A percentile compares a stretch with the other conserved stretches of the same genome.
Conservation (phyloP, 768 basidiomycete species). For the Boletus patriciae region DNA sequence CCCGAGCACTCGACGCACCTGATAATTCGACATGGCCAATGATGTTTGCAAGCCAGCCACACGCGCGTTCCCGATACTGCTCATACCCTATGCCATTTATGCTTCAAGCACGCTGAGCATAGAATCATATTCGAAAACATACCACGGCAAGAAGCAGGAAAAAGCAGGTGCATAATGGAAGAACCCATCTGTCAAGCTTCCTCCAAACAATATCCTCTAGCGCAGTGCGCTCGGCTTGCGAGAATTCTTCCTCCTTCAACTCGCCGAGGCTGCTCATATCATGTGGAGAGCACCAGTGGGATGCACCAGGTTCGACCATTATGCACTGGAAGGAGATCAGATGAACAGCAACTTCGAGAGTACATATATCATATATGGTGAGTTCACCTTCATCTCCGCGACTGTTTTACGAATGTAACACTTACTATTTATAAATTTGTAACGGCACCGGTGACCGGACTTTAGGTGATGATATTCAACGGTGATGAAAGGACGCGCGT, state of each 20-base stretch:
- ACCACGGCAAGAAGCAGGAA: constrained; percentile 52
- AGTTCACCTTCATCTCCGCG: no score
- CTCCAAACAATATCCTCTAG: constrained; percentile 45
- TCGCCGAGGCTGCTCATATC: constrained; percentile 3
- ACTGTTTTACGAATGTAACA: no score
- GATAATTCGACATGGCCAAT: constrained; percentile 33
- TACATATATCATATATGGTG: no score
- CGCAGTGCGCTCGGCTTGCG: constrained; percentile 4
- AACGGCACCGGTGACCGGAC: no score
- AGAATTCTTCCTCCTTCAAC: constrained; percentile 5
- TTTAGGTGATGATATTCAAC: no score
- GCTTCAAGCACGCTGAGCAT: not conserved
- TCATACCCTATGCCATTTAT: constrained; percentile 28
- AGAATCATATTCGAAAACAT: constrained; percentile 15
- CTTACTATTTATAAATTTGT: no score
- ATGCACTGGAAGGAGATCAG: not conserved
- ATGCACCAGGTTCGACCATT: not conserved
- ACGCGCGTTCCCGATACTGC: constrained; percentile 59
- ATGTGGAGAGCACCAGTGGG: not conserved
- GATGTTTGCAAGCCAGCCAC: constrained; percentile 59
- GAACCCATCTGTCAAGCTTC: constrained; percentile 47
- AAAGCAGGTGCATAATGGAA: constrained; percentile 51
- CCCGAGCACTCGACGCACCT: constrained; percentile 9
- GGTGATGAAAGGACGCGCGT: no score
- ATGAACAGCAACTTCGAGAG: not conserved